A percentile compares a stretch with the other conserved stretches of the same genome.
phyloP scores from a whole-genome alignment of 2,329 filamentous ascomycete species.

The Ascomycota sp. region DNA sequence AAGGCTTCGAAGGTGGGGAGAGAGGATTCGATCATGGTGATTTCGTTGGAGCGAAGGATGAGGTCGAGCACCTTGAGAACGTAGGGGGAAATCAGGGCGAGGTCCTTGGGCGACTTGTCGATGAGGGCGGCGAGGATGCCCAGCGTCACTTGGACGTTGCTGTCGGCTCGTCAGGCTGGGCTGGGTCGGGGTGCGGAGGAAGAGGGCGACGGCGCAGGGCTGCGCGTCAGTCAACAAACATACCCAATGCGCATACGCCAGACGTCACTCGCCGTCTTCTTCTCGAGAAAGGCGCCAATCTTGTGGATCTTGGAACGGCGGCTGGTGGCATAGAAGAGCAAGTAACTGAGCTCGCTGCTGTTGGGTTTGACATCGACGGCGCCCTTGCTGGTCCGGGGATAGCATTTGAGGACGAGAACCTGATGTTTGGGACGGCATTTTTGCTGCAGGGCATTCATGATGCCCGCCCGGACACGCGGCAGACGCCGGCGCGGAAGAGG shows the following conservation, averaged over 20 bases:
- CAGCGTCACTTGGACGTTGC: conserved; percentile 85
- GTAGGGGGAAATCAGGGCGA: conserved; percentile 70
- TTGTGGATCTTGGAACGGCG: conserved; percentile 91
- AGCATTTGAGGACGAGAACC: conserved; percentile 89
- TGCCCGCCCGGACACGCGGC: too few relatives aligned
- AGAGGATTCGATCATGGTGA: conserved; percentile 83
- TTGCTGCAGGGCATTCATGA: conserved; percentile 45
- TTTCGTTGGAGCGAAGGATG: conserved; percentile 68
- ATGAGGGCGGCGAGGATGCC: conserved; percentile 82
- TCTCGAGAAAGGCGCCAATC: conserved; percentile 84
- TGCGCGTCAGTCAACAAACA: conserved; percentile 7
- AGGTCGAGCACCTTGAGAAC: conserved; percentile 69
- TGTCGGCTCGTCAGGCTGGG: conserved; percentile 13
- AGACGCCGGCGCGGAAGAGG: too few relatives aligned
- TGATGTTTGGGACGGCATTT: conserved; percentile 85
- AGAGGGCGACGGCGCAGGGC: background rate
- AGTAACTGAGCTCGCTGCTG: conserved; percentile 87
- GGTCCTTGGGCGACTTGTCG: conserved; percentile 78
- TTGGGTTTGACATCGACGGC: conserved; percentile 88
- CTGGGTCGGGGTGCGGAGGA: background rate
- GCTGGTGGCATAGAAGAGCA: conserved; percentile 91
- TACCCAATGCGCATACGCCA: conserved; percentile 77
- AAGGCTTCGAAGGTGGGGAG: conserved; percentile 73
- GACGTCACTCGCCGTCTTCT: conserved; percentile 80
- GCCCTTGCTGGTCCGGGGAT: conserved; percentile 79